These are phyloP conservation scores for Candida manassasensis DNA, from an alignment of 805 yeast genomes.

Conservation along the genomic window DNA sequence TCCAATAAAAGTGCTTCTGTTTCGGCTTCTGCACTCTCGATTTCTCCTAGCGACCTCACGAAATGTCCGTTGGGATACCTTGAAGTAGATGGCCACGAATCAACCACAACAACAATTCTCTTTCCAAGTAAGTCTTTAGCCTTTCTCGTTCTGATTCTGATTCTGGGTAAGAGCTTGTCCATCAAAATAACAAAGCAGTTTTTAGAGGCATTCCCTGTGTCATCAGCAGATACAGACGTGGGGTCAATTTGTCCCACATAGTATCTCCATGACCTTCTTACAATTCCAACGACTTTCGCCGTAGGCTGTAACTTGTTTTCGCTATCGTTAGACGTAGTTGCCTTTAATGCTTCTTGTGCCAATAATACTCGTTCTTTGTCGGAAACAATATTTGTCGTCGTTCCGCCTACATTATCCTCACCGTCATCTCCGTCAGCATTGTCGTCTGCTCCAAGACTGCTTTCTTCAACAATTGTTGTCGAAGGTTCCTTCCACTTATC, in stretches of 20 bases:
- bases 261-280: slow-evolving; percentile 90
- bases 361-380: slow-evolving; percentile 69
- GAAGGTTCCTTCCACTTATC: slow-evolving; percentile 87
- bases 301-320: slow-evolving; percentile 73
- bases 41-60: slow-evolving; percentile 81
- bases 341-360: slow-evolving; percentile 70
- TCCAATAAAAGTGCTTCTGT: slow-evolving; percentile 91
- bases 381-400: slow-evolving; percentile 40
- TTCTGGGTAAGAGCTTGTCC: slow-evolving; percentile 85
- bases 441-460: slow-evolving; percentile 53
- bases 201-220: slow-evolving; percentile 60
- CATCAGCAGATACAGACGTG: slow-evolving; percentile 55
- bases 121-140: slow-evolving; percentile 79
- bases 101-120: slow-evolving; percentile 88
- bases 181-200: slow-evolving; percentile 80
- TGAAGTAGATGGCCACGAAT: slow-evolving; percentile 83
- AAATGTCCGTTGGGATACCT: slow-evolving; percentile 93
- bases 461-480: slow-evolving; percentile 72
- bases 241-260: slow-evolving; percentile 93
- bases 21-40: slow-evolving; percentile 91
- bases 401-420: slow-evolving; percentile 12
- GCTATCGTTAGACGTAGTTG: slow-evolving; percentile 47
- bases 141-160: slow-evolving; percentile 83
- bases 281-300: slow-evolving; percentile 82
- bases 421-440: slow-evolving; percentile 55